Percentiles rank a stretch among this genome's conserved stretches.
These are phyloP conservation scores for Terana coerulea DNA, from an alignment of 768 basidiomycete genomes.

Conservation along the genomic window DNA sequence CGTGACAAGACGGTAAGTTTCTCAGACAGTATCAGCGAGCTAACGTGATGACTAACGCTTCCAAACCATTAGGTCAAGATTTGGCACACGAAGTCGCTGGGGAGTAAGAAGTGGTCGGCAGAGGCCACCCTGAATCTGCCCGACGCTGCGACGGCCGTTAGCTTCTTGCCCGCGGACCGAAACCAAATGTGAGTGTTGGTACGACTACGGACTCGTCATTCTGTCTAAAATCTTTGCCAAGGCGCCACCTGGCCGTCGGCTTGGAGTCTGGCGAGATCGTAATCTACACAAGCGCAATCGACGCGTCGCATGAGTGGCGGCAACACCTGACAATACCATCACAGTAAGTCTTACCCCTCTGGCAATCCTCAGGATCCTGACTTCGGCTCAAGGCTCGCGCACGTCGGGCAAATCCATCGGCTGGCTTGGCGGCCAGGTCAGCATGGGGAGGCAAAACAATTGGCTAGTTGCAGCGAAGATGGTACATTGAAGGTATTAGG, in stretches of 20 bases:
- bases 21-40: neutral
- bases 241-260: conserved; percentile 73
- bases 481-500: conserved; percentile 78
- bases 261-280: conserved; percentile 77
- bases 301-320: conserved; percentile 41
- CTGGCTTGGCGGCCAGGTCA: conserved; percentile 70
- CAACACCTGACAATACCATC: conserved; percentile 42
- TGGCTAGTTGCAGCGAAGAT: conserved; percentile 93
- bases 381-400: conserved; percentile 52
- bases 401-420: conserved; percentile 75
- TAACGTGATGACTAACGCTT: conserved; percentile 21
- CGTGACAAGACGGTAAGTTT: conserved; percentile 84
- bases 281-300: conserved; percentile 45
- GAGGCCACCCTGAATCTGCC: conserved; percentile 61
- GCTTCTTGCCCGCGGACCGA: conserved; percentile 43
- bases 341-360: conserved; percentile 38
- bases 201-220: neutral
- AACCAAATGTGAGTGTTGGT: conserved; percentile 36
- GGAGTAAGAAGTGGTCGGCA: conserved; percentile 46
- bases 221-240: conserved; percentile 15
- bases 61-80: conserved; percentile 66
- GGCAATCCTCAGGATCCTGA: neutral
- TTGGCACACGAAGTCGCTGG: conserved; percentile 49
- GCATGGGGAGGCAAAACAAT: conserved; percentile 33
- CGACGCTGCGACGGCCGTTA: conserved; percentile 83